Percentiles rank a stretch among this genome's conserved stretches.
Evolutionary conservation across 192 early-diverging fungal genomes (phyloP).

Genomic region (Linnemannia hyalina): DNA sequence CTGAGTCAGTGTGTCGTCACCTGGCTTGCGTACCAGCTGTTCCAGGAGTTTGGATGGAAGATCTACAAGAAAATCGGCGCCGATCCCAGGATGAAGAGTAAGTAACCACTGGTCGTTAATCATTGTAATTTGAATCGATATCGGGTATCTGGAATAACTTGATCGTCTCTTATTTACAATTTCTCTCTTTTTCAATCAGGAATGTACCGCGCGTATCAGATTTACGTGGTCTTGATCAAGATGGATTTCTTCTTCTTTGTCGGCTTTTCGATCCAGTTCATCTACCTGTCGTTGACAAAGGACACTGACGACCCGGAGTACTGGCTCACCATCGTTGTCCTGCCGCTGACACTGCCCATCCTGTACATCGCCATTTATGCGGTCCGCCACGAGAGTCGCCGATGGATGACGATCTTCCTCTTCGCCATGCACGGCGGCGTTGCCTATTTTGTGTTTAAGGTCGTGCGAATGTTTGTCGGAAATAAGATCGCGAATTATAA

Average conservation of each 20-base stretch:
- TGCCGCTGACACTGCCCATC: slow-evolving; percentile 70
- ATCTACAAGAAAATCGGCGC: slow-evolving; percentile 76
- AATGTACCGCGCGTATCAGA: slow-evolving; percentile 78
- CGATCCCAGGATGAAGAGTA: slow-evolving; percentile 72
- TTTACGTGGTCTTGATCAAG: slow-evolving; percentile 86
- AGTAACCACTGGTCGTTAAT: background rate
- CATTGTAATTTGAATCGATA: background rate
- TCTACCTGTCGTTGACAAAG: slow-evolving; percentile 48
- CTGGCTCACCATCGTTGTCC: slow-evolving; percentile 66
- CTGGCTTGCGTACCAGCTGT: slow-evolving; percentile 57
- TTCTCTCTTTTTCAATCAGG: slow-evolving; percentile 30
- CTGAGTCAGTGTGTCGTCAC: slow-evolving; percentile 36
- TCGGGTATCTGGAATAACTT: background rate
- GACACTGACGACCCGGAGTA: slow-evolving; percentile 59
- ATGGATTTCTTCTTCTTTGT: slow-evolving; percentile 89
- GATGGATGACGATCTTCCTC: slow-evolving; percentile 71
- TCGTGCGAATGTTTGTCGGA: slow-evolving; percentile 69
- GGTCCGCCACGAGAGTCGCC: slow-evolving; percentile 74
- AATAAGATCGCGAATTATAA: slow-evolving; percentile 59
- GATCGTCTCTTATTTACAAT: background rate
- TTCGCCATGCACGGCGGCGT: slow-evolving; percentile 71
- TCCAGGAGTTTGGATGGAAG: slow-evolving; percentile 68
- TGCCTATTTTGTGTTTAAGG: slow-evolving; percentile 77
- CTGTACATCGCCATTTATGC: slow-evolving; percentile 77
- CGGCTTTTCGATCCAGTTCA: slow-evolving; percentile 74